Evolutionary conservation across 805 yeast species (phyloP).

Genomic region (Vanderwaltozyma polyspora): DNA sequence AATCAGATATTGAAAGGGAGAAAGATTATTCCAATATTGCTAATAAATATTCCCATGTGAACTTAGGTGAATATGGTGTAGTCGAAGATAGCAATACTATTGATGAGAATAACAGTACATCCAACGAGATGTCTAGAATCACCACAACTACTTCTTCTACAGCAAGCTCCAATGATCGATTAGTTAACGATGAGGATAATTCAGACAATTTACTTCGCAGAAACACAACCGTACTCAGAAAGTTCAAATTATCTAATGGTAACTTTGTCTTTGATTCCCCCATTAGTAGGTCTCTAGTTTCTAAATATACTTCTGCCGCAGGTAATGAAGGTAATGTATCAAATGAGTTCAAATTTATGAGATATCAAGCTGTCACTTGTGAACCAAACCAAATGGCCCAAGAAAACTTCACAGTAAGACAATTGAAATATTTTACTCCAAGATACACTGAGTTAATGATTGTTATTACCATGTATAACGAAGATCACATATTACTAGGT

Average conservation of each 20-base stretch:
- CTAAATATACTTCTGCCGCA: conserved; percentile 23
- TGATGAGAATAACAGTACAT: conserved; percentile 4
- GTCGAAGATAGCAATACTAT: conserved; percentile 8
- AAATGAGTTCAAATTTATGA: conserved; percentile 66
- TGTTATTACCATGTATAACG: conserved; percentile 84
- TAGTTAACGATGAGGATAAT: conserved; percentile 1
- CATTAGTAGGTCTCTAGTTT: conserved; percentile 25
- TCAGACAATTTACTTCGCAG: conserved; percentile 3
- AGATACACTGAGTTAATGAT: conserved; percentile 78
- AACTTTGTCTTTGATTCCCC: conserved; percentile 79
- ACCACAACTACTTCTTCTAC: conserved; percentile 5
- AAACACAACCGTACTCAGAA: conserved; percentile 9
- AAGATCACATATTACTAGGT: conserved; percentile 70
- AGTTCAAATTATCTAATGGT: conserved; percentile 35
- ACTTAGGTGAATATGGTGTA: conserved; percentile 19
- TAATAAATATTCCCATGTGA: conserved; percentile 12
- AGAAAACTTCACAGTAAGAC: conserved; percentile 71
- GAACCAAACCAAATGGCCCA: conserved; percentile 63
- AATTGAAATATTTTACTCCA: conserved; percentile 63
- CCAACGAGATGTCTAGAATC: conserved; percentile 5
- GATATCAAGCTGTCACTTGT: conserved; percentile 90
- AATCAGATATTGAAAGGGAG: neutral
- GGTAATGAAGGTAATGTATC: conserved; percentile 28
- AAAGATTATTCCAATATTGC: neutral
- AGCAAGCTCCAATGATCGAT: conserved; percentile 1